Percentiles rank a stretch among this genome's conserved stretches.
Conservation (phyloP, 1,284 basidiomycete genomes). For the Sporisorium graminicola region DNA sequence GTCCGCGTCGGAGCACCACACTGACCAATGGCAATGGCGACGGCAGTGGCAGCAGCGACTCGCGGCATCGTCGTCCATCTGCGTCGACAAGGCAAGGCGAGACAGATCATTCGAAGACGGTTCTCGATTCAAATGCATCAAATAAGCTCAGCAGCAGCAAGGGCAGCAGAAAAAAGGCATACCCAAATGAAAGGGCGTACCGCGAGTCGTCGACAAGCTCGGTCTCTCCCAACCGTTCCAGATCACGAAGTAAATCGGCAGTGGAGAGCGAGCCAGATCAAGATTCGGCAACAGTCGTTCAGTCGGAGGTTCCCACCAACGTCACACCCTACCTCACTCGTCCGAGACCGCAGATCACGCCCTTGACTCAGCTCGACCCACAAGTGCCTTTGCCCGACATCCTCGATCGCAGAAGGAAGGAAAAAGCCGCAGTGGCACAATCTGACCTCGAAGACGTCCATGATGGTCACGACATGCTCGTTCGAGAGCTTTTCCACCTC, state of each 20-base stretch:
- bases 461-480: conserved; percentile 58
- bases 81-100: conserved; percentile 17
- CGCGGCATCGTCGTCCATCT: conserved; percentile 6
- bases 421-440: conserved; percentile 39
- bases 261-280: conserved; percentile 16
- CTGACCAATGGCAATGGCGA: conserved; percentile 7
- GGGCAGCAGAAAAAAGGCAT: conserved; percentile 10
- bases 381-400: conserved; percentile 29
- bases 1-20: conserved; percentile 30
- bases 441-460: conserved; percentile 52
- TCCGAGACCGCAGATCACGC: conserved; percentile 34
- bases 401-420: conserved; percentile 30
- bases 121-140: neutral
- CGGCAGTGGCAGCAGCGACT: conserved; percentile 15
- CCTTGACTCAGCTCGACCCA: conserved; percentile 21
- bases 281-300: neutral
- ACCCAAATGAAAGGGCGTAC: conserved; percentile 16
- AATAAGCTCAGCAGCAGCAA: conserved; percentile 8
- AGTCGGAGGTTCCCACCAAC: conserved; percentile 1
- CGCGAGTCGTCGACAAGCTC: conserved; percentile 15
- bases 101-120: neutral
- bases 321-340: neutral
- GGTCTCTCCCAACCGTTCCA: conserved; percentile 19
- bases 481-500: conserved; percentile 63
- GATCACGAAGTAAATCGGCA: conserved; percentile 38